Conservation (phyloP, 164 flowering plant genomes). For the Liquidambar formosana region DNA sequence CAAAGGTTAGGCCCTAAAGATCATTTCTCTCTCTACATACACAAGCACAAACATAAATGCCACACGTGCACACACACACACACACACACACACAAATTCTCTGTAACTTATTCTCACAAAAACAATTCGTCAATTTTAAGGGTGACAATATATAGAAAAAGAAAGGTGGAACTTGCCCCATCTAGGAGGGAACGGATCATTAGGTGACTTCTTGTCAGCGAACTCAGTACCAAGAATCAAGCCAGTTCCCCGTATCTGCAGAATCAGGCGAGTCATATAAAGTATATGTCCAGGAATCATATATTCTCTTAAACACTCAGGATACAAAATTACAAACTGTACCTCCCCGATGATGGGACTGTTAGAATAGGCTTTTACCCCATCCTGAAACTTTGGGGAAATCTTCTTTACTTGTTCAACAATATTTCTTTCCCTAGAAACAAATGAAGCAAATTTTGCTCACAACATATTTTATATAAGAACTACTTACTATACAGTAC, state of each 20-base stretch:
- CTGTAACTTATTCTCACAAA: too few species aligned
- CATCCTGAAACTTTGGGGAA: constrained; percentile 85
- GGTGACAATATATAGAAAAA: too few species aligned
- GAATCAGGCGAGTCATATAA: constrained; percentile 1
- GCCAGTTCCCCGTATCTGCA: constrained; percentile 93
- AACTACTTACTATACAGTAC: neutral
- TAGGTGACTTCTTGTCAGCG: constrained; percentile 89
- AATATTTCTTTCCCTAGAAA: constrained; percentile 84
- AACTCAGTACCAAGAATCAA: constrained; percentile 93
- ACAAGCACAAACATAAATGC: too few species aligned
- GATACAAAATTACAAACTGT: constrained; percentile 11
- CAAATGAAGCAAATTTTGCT: neutral
- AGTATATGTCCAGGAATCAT: constrained; percentile 1
- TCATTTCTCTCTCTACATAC: too few species aligned
- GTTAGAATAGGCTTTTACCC: constrained; percentile 69
- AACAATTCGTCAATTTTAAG: too few species aligned
- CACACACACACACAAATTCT: too few species aligned
- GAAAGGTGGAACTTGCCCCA: constrained; percentile 67
- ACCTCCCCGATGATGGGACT: constrained; percentile 99
- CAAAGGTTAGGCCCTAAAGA: too few species aligned
- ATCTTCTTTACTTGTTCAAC: constrained; percentile 59
- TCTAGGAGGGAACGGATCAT: constrained; percentile 85
- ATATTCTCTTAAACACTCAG: neutral
- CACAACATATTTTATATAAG: too few species aligned
- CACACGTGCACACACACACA: too few species aligned